A percentile compares a stretch with the other conserved stretches of the same genome.
phyloP scores from a whole-genome alignment of 306 rosid species.

The Lathyrus sativus region DNA sequence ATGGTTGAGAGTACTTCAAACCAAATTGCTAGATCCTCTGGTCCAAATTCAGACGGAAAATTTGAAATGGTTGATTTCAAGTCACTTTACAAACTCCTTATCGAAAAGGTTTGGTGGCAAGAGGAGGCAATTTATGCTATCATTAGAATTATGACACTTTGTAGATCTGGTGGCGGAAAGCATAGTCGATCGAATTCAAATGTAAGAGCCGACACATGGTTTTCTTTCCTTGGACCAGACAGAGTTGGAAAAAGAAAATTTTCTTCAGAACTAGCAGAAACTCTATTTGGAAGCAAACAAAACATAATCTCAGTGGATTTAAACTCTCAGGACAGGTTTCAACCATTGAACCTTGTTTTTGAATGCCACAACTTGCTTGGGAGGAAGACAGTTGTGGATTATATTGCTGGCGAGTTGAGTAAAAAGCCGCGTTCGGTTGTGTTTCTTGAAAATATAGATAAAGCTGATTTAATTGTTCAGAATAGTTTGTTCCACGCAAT shows the following conservation, averaged over 20 bases:
- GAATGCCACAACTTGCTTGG: constrained; percentile 59
- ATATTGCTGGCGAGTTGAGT: constrained; percentile 71
- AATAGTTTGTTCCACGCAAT: constrained; percentile 70
- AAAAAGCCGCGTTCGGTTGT: constrained; percentile 70
- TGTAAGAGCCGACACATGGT: constrained; percentile 73
- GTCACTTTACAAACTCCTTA: constrained; percentile 53
- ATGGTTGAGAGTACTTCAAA: constrained; percentile 42
- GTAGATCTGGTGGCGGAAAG: constrained; percentile 58
- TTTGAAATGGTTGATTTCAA: constrained; percentile 65
- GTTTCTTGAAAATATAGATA: constrained; percentile 70
- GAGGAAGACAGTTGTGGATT: constrained; percentile 72
- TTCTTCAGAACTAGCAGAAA: constrained; percentile 70
- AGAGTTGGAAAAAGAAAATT: constrained; percentile 76
- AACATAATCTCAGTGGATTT: constrained; percentile 68
- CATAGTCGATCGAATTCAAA: constrained; percentile 46
- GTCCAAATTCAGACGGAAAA: constrained; percentile 46
- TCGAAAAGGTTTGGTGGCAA: constrained; percentile 77
- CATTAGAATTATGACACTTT: constrained; percentile 50
- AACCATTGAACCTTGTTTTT: constrained; percentile 44
- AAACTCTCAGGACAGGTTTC: constrained; percentile 47
- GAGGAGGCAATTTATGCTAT: constrained; percentile 68
- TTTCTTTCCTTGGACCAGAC: constrained; percentile 83
- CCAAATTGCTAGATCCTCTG: constrained; percentile 50
- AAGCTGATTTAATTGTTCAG: constrained; percentile 69
- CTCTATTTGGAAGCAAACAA: constrained; percentile 55